Evolutionary conservation across 306 rosid species (phyloP).

Genomic region (Crotalaria pallida): DNA sequence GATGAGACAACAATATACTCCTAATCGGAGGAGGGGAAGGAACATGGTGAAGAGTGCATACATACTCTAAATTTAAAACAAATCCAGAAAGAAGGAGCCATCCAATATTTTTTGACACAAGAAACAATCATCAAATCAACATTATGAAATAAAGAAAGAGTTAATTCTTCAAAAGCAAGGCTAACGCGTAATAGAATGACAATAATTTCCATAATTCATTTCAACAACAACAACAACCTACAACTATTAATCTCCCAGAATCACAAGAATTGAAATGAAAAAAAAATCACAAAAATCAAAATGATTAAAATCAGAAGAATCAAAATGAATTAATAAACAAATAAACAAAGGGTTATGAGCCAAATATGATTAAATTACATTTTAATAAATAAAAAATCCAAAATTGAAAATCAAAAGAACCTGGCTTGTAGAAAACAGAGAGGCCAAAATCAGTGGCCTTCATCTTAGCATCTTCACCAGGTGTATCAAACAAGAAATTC

Average conservation of each 20-base stretch:
- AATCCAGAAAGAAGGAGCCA: background rate
- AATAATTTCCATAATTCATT: constrained; percentile 1
- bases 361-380: background rate
- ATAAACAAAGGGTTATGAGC: background rate
- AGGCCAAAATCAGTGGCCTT: constrained; percentile 88
- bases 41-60: background rate
- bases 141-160: background rate
- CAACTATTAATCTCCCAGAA: background rate
- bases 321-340: background rate
- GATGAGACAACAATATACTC: background rate
- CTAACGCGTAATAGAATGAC: background rate
- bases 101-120: background rate
- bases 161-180: background rate
- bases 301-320: background rate
- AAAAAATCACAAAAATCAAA: no score
- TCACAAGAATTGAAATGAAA: background rate
- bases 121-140: background rate
- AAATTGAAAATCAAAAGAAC: constrained; percentile 23
- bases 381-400: background rate
- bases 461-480: constrained; percentile 68
- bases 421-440: constrained; percentile 79
- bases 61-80: background rate
- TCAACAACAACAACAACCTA: background rate
- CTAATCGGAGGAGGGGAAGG: background rate
- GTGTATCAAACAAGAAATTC: constrained; percentile 75